A percentile compares a stretch with the other conserved stretches of the same genome.
Conservation (phyloP, 2,329 filamentous ascomycete genomes). For the Talaromyces sp. region DNA sequence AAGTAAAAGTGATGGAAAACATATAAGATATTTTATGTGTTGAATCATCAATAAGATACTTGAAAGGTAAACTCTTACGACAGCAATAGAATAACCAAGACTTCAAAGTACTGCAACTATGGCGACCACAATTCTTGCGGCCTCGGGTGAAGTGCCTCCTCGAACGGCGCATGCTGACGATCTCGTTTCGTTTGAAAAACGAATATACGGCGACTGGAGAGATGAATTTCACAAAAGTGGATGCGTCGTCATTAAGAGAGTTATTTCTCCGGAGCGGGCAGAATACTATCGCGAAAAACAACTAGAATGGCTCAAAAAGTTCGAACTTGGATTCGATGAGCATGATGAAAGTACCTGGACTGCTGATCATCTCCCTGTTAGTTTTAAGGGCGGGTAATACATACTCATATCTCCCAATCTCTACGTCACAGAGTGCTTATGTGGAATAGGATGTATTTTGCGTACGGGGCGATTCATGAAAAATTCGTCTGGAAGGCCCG, state of each 20-base stretch:
- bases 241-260: constrained; percentile 42
- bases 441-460: constrained; percentile 6
- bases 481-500: constrained; percentile 30
- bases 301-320: constrained; percentile 44
- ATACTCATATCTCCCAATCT: neutral
- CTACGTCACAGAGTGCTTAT: neutral
- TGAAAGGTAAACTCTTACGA: no score
- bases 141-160: no score
- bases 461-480: constrained; percentile 5
- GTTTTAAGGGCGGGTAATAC: constrained; percentile 44
- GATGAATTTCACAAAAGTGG: constrained; percentile 44
- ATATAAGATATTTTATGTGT: no score
- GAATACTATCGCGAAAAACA: constrained; percentile 41
- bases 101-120: no score
- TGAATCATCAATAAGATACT: no score
- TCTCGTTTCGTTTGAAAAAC: constrained; percentile 15
- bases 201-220: constrained; percentile 37
- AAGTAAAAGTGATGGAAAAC: no score
- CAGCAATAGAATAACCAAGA: no score
- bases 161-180: neutral
- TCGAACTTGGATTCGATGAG: constrained; percentile 40
- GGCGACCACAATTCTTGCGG: no score
- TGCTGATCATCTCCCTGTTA: constrained; percentile 42
- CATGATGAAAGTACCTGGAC: constrained; percentile 42
- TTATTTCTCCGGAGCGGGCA: constrained; percentile 37